These are phyloP conservation scores for Bromus sterilis DNA, from an alignment of 176 grass and related monocot species.

Conservation along the genomic window DNA sequence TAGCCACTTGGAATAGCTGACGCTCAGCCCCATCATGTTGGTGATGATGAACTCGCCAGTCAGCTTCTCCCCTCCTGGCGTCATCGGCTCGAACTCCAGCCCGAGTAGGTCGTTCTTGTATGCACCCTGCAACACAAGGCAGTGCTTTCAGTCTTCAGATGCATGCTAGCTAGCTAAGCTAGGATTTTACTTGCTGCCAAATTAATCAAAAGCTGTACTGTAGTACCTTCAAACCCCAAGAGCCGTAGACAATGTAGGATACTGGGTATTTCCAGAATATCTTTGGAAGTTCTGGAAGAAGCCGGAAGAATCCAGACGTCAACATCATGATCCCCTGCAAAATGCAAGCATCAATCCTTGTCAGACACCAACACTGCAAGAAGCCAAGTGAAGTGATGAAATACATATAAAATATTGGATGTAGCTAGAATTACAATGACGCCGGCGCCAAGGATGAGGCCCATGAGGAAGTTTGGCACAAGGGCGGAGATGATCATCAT, in stretches of 20 bases:
- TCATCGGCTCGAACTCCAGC: slow-evolving; percentile 84
- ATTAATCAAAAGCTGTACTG: background rate
- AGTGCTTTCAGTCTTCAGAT: background rate
- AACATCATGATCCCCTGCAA: slow-evolving; percentile 98
- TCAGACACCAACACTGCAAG: background rate
- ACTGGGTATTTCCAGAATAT: slow-evolving; percentile 83
- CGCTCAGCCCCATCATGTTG: slow-evolving; percentile 54
- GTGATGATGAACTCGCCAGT: slow-evolving; percentile 70
- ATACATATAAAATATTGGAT: background rate
- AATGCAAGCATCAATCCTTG: background rate
- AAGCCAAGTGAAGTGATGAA: background rate
- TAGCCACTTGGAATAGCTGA: slow-evolving; percentile 77
- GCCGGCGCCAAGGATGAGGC: slow-evolving; percentile 78
- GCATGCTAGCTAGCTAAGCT: background rate
- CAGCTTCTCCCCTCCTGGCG: slow-evolving; percentile 66
- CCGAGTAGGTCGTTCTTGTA: slow-evolving; percentile 95
- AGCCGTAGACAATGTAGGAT: slow-evolving; percentile 80
- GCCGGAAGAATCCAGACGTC: slow-evolving; percentile 82
- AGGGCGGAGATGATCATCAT: slow-evolving; percentile 97
- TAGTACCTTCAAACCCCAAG: slow-evolving; percentile 96
- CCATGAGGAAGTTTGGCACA: slow-evolving; percentile 97
- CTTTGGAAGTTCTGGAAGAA: slow-evolving; percentile 89
- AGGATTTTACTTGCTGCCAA: background rate
- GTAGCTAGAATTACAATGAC: slow-evolving; percentile 61
- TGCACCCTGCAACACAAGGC: slow-evolving; percentile 32